Conservation (phyloP, 2,329 filamentous ascomycete genomes). For the Penicillium occitanis region DNA sequence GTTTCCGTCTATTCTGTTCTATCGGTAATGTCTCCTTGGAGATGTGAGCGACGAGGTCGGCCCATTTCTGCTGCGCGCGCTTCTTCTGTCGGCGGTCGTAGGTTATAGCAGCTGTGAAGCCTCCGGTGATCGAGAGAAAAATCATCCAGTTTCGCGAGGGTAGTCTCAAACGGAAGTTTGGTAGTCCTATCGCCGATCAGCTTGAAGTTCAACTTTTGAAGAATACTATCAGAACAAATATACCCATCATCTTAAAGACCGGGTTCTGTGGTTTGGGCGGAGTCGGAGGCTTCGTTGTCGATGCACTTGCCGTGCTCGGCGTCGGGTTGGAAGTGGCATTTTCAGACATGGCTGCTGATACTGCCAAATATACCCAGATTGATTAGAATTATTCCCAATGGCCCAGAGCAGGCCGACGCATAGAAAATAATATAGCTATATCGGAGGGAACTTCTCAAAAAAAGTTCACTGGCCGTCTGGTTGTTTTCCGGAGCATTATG, state of each 20-base stretch:
- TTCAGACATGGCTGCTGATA: constrained; percentile 35
- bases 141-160: constrained; percentile 98
- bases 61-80: constrained; percentile 82
- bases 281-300: constrained; percentile 21
- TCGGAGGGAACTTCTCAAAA: background rate
- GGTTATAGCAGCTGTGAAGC: constrained; percentile 75
- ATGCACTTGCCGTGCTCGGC: constrained; percentile 33
- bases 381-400: background rate
- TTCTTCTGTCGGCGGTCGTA: constrained; percentile 94
- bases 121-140: constrained; percentile 76
- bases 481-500: constrained; percentile 1
- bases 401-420: background rate
- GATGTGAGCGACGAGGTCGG: constrained; percentile 78
- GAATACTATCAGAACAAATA: background rate
- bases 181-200: constrained; percentile 60
- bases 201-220: background rate
- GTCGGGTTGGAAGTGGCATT: constrained; percentile 29
- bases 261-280: constrained; percentile 26
- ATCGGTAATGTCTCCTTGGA: constrained; percentile 72
- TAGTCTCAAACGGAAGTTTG: constrained; percentile 76
- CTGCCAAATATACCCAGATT: background rate
- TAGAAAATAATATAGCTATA: background rate
- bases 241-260: constrained; percentile 29
- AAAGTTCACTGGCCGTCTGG: constrained; percentile 3
- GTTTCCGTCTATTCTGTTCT: constrained; percentile 72